Evolutionary conservation across 2,329 filamentous ascomycete genomes (phyloP), one percentile per base, ranked within the genome.

Genomic region (Fonsecaea monophora): DNA sequence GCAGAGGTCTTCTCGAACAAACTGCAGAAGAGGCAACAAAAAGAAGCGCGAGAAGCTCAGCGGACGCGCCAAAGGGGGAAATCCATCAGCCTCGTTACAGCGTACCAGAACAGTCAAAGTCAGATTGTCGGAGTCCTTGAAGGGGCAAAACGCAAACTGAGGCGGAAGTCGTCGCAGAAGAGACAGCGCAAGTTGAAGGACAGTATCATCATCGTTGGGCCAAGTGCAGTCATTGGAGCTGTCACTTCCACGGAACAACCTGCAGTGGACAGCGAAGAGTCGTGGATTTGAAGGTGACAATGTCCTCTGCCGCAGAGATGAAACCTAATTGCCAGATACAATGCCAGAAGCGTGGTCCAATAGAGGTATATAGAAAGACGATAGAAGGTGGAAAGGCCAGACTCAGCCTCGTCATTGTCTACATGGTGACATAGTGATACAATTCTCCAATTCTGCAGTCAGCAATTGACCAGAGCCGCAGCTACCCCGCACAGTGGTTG

Each of bases 121-220:
- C 62, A 68, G 30, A 54, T 73, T 21, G 67, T 71, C 30, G 61
- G 68, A 35, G 77, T 74, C 8, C 70, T 79, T 15, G 75, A 75
- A 32, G 76, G 71, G 1, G 77, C 77, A 2, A 75, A 74, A 66
- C 76, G 75, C 67, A 79, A 73, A 68, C 73, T 80, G 53, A 73
- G 69, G 13, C 73, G 75, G 48, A 71, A 74, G 12, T 74, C 75
- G 30, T 75, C 77, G 13, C 76, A 80, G 60, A 77, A 76, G 35
- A 72, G 78, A 30, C 74, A 77, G 38, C 75, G 75, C 60, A 73
- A 75, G 57, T 62, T 82, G 61, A 81, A 81, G 71, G 74, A 78
- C 21, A 77, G 78, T 57, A 82, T 81, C 55, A 77, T 75, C 54
- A 34, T 81, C 30, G 73, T 81, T 37, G 78, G 79, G 4, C 78